Evolutionary conservation across 768 basidiomycete species (phyloP).

Genomic region (Paxillus involutus): DNA sequence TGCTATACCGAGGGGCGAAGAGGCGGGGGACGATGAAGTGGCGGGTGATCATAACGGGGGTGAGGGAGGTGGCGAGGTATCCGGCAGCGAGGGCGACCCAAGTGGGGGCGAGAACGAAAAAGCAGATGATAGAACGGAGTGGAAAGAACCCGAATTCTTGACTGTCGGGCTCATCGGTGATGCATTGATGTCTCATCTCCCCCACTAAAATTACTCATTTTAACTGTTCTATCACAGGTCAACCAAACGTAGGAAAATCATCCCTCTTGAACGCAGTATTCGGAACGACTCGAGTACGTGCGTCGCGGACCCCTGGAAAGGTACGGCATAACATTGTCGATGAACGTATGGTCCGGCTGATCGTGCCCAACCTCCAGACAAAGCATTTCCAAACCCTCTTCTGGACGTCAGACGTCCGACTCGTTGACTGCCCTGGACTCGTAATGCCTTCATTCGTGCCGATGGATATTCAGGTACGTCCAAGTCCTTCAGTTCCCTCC

Average conservation of each 20-base stretch:
- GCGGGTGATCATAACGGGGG: conserved; percentile 14
- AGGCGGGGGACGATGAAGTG: not conserved
- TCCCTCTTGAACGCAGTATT: conserved; percentile 91
- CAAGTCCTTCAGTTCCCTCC: not conserved
- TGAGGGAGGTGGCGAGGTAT: conserved; percentile 21
- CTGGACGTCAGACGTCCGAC: conserved; percentile 80
- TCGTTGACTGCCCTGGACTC: conserved; percentile 95
- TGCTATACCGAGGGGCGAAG: conserved; percentile 32
- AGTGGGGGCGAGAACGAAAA: conserved; percentile 12
- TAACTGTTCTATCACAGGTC: conserved; percentile 45
- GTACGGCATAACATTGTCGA: conserved; percentile 32
- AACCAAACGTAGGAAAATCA: conserved; percentile 96
- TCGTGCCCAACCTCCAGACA: conserved; percentile 47
- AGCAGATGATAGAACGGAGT: conserved; percentile 8
- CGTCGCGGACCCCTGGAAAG: conserved; percentile 87
- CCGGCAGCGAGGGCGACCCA: conserved; percentile 14
- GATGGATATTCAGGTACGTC: conserved; percentile 75
- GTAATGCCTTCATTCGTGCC: conserved; percentile 85
- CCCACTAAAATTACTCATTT: not conserved
- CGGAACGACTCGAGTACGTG: conserved; percentile 72
- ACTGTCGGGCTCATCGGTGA: conserved; percentile 83
- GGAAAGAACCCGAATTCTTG: conserved; percentile 54
- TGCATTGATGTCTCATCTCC: conserved; percentile 6
- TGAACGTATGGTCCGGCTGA: not conserved
- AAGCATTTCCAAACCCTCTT: conserved; percentile 96